phyloP scores from a whole-genome alignment of 345 rosid genomes.

The Gossypium anomalum region DNA sequence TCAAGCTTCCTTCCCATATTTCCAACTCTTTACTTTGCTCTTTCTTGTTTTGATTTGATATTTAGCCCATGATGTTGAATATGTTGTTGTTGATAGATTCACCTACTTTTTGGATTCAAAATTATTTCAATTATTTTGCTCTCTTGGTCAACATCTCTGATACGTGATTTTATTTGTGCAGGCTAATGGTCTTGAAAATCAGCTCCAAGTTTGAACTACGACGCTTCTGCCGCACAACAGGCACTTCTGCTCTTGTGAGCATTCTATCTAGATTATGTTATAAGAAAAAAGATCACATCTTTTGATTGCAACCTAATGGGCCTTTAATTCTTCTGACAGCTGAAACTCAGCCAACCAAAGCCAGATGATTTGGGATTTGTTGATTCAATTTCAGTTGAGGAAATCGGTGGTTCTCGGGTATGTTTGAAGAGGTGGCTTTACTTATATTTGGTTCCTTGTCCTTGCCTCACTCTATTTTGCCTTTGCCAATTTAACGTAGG shows the following conservation, averaged over 20 bases:
- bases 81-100: not conserved
- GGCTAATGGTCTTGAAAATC: constrained; percentile 94
- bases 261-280: constrained; percentile 8
- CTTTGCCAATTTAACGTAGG: not conserved
- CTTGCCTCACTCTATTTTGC: not conserved
- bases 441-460: not conserved
- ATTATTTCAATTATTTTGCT: not conserved
- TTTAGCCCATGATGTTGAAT: not conserved
- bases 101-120: not conserved
- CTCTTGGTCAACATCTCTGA: constrained; percentile 5
- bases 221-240: constrained; percentile 66
- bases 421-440: constrained; percentile 6
- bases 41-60: constrained; percentile 1
- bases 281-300: not conserved
- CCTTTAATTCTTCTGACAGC: constrained; percentile 38
- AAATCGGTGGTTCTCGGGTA: constrained; percentile 96
- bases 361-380: constrained; percentile 86
- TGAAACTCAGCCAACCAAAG: constrained; percentile 83
- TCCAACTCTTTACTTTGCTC: not conserved
- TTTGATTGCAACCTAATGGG: constrained; percentile 19
- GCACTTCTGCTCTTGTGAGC: constrained; percentile 37
- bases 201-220: constrained; percentile 97
- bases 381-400: constrained; percentile 88
- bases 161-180: constrained; percentile 28
- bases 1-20: constrained; percentile 1